Conservation (phyloP, 805 yeast genomes). For the Nematodospora valgi region DNA sequence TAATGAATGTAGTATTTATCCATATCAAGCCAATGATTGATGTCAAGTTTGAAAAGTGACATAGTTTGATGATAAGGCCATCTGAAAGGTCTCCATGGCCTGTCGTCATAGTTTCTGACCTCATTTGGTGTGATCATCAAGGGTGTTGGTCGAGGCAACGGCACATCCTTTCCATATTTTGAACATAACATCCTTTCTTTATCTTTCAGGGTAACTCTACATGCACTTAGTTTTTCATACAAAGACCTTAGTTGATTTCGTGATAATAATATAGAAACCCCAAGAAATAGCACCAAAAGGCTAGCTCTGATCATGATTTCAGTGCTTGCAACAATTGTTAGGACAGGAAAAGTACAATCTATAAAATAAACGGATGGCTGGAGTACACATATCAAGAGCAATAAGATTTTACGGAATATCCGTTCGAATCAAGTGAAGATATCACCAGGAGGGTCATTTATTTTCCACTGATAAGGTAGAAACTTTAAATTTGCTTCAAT, state of each 20-base stretch:
- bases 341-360: neutral
- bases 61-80: slow-evolving; percentile 81
- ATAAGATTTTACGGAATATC: too few relatives aligned
- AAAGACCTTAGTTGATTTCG: slow-evolving; percentile 12
- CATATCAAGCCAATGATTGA: slow-evolving; percentile 78
- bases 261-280: slow-evolving; percentile 13
- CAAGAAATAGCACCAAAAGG: slow-evolving; percentile 10
- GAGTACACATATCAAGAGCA: too few relatives aligned
- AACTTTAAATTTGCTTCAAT: too few relatives aligned
- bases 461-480: too few relatives aligned
- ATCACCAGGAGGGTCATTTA: too few relatives aligned
- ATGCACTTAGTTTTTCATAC: neutral
- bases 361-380: neutral
- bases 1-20: slow-evolving; percentile 70
- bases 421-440: too few relatives aligned
- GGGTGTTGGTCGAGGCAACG: slow-evolving; percentile 50
- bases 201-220: too few relatives aligned
- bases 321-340: neutral
- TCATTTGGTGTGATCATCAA: slow-evolving; percentile 64
- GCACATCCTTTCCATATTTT: slow-evolving; percentile 9
- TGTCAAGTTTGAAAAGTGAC: slow-evolving; percentile 68
- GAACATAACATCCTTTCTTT: neutral
- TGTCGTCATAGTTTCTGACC: slow-evolving; percentile 60
- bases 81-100: slow-evolving; percentile 80
- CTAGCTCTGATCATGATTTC: slow-evolving; percentile 9